A percentile compares a stretch with the other conserved stretches of the same genome.
Conservation (phyloP, 108 stramenopile species). For the Skeletonema menzelii region DNA sequence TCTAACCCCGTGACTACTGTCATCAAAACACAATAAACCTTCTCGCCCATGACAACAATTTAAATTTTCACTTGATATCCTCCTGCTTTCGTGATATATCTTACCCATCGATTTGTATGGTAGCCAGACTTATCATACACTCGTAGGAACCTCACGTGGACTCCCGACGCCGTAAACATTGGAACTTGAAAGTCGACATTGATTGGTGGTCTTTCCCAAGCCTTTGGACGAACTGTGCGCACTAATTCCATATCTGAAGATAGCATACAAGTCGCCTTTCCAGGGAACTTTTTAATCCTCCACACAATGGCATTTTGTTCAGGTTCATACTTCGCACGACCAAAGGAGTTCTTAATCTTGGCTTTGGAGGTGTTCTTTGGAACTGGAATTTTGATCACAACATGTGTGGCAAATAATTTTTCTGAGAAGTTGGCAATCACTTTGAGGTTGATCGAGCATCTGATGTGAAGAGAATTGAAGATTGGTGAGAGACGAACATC, state of each 20-base stretch:
- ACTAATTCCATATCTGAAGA: constrained; percentile 94
- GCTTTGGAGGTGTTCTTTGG: constrained; percentile 97
- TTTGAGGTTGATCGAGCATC: constrained; percentile 94
- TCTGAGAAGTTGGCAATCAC: constrained; percentile 93
- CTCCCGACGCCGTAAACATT: constrained; percentile 97
- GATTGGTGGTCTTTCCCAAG: constrained; percentile 97
- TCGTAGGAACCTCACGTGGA: constrained; percentile 96
- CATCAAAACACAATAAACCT: not conserved
- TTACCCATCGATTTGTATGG: constrained; percentile 96
- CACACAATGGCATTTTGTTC: constrained; percentile 98
- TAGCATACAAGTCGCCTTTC: constrained; percentile 92
- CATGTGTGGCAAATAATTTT: constrained; percentile 92
- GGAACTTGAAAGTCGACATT: constrained; percentile 97
- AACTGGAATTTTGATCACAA: constrained; percentile 96
- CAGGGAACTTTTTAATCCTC: constrained; percentile 96
- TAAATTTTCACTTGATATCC: constrained; percentile 96
- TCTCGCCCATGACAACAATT: constrained; percentile 8
- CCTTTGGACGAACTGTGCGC: constrained; percentile 91
- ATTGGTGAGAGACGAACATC: not conserved
- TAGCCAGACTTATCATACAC: constrained; percentile 98
- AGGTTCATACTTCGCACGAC: constrained; percentile 97
- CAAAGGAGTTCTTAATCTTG: constrained; percentile 90
- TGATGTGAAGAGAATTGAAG: constrained; percentile 7
- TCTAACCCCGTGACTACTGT: not conserved
- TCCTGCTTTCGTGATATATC: constrained; percentile 98